These are phyloP conservation scores for Exophiala calicioides DNA, from an alignment of 2,329 filamentous ascomycete genomes.

Conservation along the genomic window DNA sequence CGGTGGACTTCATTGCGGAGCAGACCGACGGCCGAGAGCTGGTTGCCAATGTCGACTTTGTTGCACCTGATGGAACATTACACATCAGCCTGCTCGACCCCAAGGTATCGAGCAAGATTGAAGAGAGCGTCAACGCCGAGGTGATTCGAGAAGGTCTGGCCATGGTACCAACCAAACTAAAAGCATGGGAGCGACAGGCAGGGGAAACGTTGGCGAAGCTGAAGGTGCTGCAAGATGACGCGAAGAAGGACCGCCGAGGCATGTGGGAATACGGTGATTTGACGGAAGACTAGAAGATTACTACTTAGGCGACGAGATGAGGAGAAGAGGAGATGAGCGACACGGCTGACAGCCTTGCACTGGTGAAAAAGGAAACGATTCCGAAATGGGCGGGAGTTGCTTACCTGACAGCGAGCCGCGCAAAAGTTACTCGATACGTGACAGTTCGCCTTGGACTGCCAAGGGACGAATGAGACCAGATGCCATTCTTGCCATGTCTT, in stretches of 20 bases:
- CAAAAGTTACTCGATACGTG: too few species aligned
- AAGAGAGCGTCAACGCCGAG: constrained; percentile 86
- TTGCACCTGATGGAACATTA: constrained; percentile 76
- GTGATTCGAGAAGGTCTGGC: constrained; percentile 80
- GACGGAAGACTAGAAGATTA: constrained; percentile 71
- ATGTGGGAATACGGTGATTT: constrained; percentile 99
- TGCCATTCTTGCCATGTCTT: too few species aligned
- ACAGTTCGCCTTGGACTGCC: too few species aligned
- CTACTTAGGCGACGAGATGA: too few species aligned
- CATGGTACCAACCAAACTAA: constrained; percentile 89
- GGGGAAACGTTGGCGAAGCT: constrained; percentile 70
- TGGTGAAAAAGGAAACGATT: too few species aligned
- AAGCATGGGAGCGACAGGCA: constrained; percentile 82
- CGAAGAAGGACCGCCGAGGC: constrained; percentile 76
- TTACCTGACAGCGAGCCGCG: too few species aligned
- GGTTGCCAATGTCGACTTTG: constrained; percentile 87
- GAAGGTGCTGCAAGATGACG: constrained; percentile 71
- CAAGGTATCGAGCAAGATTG: constrained; percentile 60
- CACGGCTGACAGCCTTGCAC: too few species aligned
- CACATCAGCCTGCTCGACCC: constrained; percentile 88
- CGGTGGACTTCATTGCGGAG: constrained; percentile 72
- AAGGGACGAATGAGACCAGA: too few species aligned
- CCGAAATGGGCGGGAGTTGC: too few species aligned
- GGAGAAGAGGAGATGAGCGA: too few species aligned
- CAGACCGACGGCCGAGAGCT: constrained; percentile 73